Evolutionary conservation across 2,329 filamentous ascomycete species (phyloP).

Genomic region (Thermothelomyces thermophilus): DNA sequence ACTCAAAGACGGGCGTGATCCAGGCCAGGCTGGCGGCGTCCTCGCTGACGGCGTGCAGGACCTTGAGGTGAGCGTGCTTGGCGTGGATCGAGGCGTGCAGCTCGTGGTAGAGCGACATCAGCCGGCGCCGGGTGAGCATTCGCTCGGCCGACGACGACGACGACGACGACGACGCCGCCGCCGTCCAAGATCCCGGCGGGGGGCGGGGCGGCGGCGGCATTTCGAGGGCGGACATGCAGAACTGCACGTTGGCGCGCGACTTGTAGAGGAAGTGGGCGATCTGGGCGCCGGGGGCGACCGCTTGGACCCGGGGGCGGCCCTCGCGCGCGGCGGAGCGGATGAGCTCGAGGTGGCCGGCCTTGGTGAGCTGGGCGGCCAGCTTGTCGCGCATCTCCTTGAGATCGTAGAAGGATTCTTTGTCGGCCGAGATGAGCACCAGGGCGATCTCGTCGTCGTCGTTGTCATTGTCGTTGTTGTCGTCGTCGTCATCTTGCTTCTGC

Average conservation of each 20-base stretch:
- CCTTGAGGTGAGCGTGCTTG: conserved; percentile 76
- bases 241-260: conserved; percentile 89
- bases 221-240: conserved; percentile 77
- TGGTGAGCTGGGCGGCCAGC: conserved; percentile 61
- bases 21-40: conserved; percentile 78
- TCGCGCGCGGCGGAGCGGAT: conserved; percentile 65
- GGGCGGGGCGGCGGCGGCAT: no score
- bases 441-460: conserved; percentile 68
- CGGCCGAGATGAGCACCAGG: conserved; percentile 83
- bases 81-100: conserved; percentile 81
- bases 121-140: conserved; percentile 56
- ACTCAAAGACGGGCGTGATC: conserved; percentile 85
- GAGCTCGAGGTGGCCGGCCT: conserved; percentile 65
- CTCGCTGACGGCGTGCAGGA: conserved; percentile 71
- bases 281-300: conserved; percentile 73
- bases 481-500: neutral
- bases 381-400: conserved; percentile 67
- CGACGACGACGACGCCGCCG: no score
- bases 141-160: conserved; percentile 25
- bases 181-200: neutral
- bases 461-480: conserved; percentile 33
- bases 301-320: conserved; percentile 64
- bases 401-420: conserved; percentile 90
- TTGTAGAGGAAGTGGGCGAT: conserved; percentile 95
- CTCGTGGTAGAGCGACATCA: conserved; percentile 79